Evolutionary conservation across 495 filamentous ascomycete species (phyloP).

Genomic region (Annulohypoxylon nitens): DNA sequence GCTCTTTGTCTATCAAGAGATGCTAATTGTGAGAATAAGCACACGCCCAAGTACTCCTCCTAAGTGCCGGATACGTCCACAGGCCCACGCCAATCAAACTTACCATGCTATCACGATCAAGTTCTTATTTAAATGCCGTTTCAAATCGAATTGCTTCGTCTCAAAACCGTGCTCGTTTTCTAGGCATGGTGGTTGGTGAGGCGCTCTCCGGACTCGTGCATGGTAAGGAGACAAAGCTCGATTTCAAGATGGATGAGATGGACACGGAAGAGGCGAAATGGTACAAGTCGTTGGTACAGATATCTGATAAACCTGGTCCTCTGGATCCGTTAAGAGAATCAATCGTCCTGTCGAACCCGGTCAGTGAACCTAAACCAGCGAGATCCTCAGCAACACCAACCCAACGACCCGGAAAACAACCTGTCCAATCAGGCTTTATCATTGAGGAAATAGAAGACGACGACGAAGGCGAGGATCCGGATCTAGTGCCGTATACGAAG

Average conservation of each 20-base stretch:
- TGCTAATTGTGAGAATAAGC: constrained; percentile 63
- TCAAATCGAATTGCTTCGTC: constrained; percentile 88
- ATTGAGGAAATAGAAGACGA: constrained; percentile 77
- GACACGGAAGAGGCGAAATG: constrained; percentile 77
- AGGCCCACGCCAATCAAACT: constrained; percentile 71
- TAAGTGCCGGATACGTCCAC: constrained; percentile 81
- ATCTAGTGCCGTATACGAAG: constrained; percentile 85
- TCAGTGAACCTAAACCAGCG: constrained; percentile 30
- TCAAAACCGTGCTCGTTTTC: constrained; percentile 78
- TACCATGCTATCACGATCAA: constrained; percentile 73
- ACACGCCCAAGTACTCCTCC: constrained; percentile 81
- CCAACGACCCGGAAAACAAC: constrained; percentile 42
- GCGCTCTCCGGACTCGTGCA: constrained; percentile 85
- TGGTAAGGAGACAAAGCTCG: constrained; percentile 75
- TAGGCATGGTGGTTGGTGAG: constrained; percentile 92
- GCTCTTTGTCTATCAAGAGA: not conserved
- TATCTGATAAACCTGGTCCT: constrained; percentile 74
- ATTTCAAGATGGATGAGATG: constrained; percentile 87
- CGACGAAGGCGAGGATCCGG: constrained; percentile 72
- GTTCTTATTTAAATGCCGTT: constrained; percentile 78
- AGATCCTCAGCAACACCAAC: constrained; percentile 42
- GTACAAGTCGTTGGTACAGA: constrained; percentile 75
- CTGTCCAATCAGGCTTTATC: constrained; percentile 61
- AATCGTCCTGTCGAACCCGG: constrained; percentile 26
- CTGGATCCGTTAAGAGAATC: constrained; percentile 56